Evolutionary conservation across 768 basidiomycete species (phyloP).

Genomic region (Kwoniella bestiolae): DNA sequence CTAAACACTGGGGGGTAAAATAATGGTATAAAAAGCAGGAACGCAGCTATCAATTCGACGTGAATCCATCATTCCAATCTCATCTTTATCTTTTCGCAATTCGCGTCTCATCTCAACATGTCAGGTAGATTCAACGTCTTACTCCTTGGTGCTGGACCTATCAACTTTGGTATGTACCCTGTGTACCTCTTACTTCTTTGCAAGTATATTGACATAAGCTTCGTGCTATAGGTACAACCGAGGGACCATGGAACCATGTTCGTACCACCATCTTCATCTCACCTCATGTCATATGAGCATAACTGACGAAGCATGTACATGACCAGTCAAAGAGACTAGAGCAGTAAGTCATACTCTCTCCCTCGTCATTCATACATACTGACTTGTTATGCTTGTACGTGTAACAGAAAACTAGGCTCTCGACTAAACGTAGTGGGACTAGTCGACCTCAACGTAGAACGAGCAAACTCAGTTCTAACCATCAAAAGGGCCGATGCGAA

Average conservation of each 20-base stretch:
- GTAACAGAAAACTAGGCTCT: constrained; percentile 77
- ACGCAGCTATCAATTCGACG: too few species aligned
- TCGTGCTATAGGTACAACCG: constrained; percentile 23
- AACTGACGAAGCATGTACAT: constrained; percentile 20
- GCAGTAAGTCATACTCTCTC: constrained; percentile 13
- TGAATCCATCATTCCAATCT: too few species aligned
- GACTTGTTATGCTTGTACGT: not conserved
- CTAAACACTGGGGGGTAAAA: too few species aligned
- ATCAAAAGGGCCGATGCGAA: constrained; percentile 84
- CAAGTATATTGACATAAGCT: too few species aligned
- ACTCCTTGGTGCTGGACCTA: constrained; percentile 39
- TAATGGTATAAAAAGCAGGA: too few species aligned
- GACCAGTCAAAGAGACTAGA: constrained; percentile 38
- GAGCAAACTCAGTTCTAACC: constrained; percentile 72
- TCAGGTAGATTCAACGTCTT: constrained; percentile 37
- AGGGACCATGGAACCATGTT: constrained; percentile 42
- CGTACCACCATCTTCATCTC: not conserved
- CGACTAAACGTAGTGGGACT: constrained; percentile 93
- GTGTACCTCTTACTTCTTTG: too few species aligned
- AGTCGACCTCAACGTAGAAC: constrained; percentile 82
- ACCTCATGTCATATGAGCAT: not conserved
- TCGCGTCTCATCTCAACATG: not conserved
- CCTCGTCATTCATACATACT: not conserved
- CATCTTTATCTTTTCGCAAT: not conserved
- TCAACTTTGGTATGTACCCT: constrained; percentile 40